Base-by-base conservation (phyloP, 495 filamentous ascomycete species). In the Aspergillus diversus region DNA sequence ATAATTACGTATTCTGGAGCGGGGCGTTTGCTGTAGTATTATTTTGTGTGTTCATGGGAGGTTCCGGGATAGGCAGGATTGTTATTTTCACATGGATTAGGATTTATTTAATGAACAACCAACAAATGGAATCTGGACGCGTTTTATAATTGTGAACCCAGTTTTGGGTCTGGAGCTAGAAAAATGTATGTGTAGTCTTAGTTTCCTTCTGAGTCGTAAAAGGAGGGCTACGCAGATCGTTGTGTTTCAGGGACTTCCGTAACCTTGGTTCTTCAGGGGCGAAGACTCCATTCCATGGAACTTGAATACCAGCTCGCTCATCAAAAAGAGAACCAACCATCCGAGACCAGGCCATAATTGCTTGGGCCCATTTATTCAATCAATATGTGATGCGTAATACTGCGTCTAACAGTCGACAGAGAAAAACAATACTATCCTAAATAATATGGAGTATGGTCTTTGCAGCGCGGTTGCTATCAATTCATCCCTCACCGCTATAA, bases 1-100 rank as follows among this genome's bases (percentile, higher is more conserved):
- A 31, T 17, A 50, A 27, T 50, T 50, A 50, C 47, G 47, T 50
- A 50, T 50, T 50, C 17, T 17, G 16, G 39, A 15, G 47, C 47
- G 47, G 47, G 47, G 47, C n/a, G 47, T 50, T 50, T 50, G 47
- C 7, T 50, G 47, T 50, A 50, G 5, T 50, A 50, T 15, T 43
- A 43, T 43, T 27, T 50, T 50, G 17, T 31, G 47, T 21, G 47
- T 50, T 50, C 16, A n/a, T 50, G n/a, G 16, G 47, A 50, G 47
- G 47, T 21, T 50, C 47, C 1, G 21, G 47, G 5, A 27, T 27
- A 9, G 47, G 16, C 47, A 6, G 16, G 16, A 9, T 50, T 31
- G 16, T 17, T 50, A 50, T 50, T 50, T 50, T 50, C 47, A 12
- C 47, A 50, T 50, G 47, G 39, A 8, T 43, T 27, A 27, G 21